phyloP scores from a whole-genome alignment of 1,139 yeast species.

The Geotrichum siamense region DNA sequence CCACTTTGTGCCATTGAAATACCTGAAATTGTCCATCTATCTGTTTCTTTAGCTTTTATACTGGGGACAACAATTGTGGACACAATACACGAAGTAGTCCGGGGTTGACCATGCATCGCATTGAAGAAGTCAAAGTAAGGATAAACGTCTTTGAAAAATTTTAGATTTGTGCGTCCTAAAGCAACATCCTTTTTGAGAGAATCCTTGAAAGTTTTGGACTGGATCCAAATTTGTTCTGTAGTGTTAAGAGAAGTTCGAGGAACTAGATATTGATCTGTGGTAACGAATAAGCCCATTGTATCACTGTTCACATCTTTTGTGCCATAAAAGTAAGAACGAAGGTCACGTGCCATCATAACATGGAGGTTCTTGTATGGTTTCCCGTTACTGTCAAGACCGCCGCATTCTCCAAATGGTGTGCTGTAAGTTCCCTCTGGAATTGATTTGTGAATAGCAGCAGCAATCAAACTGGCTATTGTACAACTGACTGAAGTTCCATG shows the following conservation, averaged over 20 bases:
- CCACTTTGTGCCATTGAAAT: not conserved
- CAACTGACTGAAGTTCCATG: not conserved
- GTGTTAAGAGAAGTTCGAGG: not conserved
- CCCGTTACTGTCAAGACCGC: not conserved
- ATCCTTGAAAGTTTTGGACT: not conserved
- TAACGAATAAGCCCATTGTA: not conserved
- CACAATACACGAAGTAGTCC: not conserved
- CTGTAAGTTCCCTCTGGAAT: not conserved
- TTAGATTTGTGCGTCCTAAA: not conserved
- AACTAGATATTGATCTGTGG: not conserved
- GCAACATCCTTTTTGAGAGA: not conserved
- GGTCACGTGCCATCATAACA: not conserved
- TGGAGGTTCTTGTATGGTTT: not conserved
- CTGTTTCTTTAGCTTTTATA: not conserved
- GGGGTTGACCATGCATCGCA: not conserved
- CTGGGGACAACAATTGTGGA: not conserved
- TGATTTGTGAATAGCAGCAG: not conserved
- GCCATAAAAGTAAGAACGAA: not conserved
- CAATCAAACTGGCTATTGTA: not conserved
- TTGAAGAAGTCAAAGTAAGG: slow-evolving; percentile 1
- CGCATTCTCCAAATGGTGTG: not conserved
- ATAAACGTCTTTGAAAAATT: not conserved
- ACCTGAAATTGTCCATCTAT: not conserved
- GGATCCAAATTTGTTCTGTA: not conserved
- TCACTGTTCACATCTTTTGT: not conserved